Conservation (phyloP, 805 yeast genomes). For the Nakazawaea holstii region DNA sequence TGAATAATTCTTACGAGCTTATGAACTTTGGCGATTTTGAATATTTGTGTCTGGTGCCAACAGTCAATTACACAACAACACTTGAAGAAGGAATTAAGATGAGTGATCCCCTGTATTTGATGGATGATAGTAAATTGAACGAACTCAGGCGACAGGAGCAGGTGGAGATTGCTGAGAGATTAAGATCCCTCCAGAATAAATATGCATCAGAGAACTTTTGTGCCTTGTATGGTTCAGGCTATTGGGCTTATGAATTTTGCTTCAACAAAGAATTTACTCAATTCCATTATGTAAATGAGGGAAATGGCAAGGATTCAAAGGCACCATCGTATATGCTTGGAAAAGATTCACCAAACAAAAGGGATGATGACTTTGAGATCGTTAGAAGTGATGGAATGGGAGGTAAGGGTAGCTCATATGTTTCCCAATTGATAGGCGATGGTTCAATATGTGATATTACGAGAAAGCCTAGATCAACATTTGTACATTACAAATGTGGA, state of each 20-base stretch:
- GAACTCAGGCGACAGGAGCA: not conserved
- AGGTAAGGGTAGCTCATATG: conserved; percentile 19
- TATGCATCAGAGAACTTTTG: not conserved
- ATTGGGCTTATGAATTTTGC: conserved; percentile 13
- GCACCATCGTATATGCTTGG: conserved; percentile 17
- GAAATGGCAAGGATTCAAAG: not conserved
- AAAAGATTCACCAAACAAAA: conserved; percentile 8
- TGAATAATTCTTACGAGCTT: not conserved
- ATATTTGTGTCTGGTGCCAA: conserved; percentile 3
- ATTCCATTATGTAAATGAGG: conserved; percentile 7
- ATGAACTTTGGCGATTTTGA: not conserved
- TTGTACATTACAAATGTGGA: conserved; percentile 24
- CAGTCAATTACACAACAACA: not conserved
- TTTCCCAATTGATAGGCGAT: conserved; percentile 21
- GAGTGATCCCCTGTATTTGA: not conserved
- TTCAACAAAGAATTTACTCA: conserved; percentile 9
- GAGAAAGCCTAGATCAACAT: conserved; percentile 20
- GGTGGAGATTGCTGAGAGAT: not conserved
- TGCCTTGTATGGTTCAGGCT: conserved; percentile 5
- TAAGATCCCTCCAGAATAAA: not conserved
- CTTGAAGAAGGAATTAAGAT: not conserved
- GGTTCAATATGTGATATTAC: conserved; percentile 31
- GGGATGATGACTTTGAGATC: conserved; percentile 20
- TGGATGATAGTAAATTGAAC: not conserved
- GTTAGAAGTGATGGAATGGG: conserved; percentile 5